Conservation (phyloP, 805 yeast genomes). For the Myxozyma kluyveri region DNA sequence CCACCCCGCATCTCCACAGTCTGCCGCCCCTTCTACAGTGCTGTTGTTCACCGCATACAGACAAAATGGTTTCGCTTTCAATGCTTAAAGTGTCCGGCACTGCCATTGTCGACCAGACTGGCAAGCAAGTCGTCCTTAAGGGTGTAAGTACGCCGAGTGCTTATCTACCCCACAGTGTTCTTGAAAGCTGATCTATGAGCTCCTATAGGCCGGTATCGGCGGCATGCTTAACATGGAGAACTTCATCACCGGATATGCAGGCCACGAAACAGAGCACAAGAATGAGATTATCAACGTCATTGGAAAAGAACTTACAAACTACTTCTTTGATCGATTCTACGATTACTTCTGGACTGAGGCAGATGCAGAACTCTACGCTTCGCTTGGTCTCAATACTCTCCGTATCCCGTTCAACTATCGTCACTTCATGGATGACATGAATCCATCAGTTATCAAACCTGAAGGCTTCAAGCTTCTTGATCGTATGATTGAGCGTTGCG, state of each 20-base stretch:
- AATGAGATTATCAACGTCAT: constrained; percentile 41
- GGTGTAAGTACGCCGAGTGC: constrained; percentile 47
- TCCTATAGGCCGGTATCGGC: constrained; percentile 11
- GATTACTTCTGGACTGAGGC: constrained; percentile 54
- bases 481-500: constrained; percentile 45
- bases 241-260: constrained; percentile 57
- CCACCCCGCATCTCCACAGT: too few relatives aligned
- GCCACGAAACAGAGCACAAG: constrained; percentile 54
- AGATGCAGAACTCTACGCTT: constrained; percentile 48
- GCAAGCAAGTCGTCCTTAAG: constrained; percentile 43
- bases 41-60: too few relatives aligned
- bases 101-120: constrained; percentile 47
- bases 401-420: constrained; percentile 54
- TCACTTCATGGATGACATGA: constrained; percentile 50
- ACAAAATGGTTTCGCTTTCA: neutral
- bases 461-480: constrained; percentile 49
- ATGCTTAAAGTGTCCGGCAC: constrained; percentile 47
- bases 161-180: neutral
- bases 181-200: too few relatives aligned
- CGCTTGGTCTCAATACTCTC: constrained; percentile 47
- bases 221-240: constrained; percentile 57
- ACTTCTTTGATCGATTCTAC: constrained; percentile 51
- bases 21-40: too few relatives aligned
- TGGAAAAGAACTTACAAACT: constrained; percentile 50
- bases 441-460: constrained; percentile 44